Evolutionary conservation across 208 protist genomes (phyloP), one percentile per base, ranked within the genome.

Genomic region (Angomonas ambiguus): DNA sequence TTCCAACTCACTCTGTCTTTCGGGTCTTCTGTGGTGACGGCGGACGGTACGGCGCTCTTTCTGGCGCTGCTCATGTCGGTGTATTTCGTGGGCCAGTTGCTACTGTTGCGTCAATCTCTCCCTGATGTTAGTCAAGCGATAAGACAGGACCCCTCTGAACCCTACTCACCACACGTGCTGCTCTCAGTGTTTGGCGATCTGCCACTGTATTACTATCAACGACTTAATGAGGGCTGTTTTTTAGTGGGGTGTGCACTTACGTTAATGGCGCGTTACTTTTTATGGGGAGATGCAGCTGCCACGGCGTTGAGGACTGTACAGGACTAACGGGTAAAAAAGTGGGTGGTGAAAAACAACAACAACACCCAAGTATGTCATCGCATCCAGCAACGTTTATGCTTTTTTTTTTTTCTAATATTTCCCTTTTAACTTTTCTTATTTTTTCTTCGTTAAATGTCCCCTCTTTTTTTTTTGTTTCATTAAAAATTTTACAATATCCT

Each of bases 61-160:
- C 68, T 95, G 27, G 81, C 89, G n/a, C 74, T 75, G 69, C 51
- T 81, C 49, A 87, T 91, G 64, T 84, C 77, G 0, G 71, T 79
- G 1, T 95, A 92, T 71, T 91, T 90, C 41, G 28, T 90, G 1
- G 86, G 85, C 0, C 85, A 91, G 70, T 64, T 92, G 2, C 63
- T 95, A 22, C 58, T 91, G 51, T 74, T 92, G 35, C 85, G 84
- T 16, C 62, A 85, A 18, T 83, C 79, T 33, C 74, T 80, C 38
- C 53, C 53, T 10, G 24, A 28, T 10, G 42, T 41, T 10, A 35
- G 24, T 20, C 49, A 20, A 8, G 45, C 45, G 27, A 6, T 11
- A 28, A 5, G 24, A n/a, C 18, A 53, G 45, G 5, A 4, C 20
- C 56, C 28, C 18, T 20, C 3, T 55, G 27, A 41, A 70, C 20